Base-by-base conservation (phyloP, 2,329 filamentous ascomycete species). In the Aspergillus neoniger region DNA sequence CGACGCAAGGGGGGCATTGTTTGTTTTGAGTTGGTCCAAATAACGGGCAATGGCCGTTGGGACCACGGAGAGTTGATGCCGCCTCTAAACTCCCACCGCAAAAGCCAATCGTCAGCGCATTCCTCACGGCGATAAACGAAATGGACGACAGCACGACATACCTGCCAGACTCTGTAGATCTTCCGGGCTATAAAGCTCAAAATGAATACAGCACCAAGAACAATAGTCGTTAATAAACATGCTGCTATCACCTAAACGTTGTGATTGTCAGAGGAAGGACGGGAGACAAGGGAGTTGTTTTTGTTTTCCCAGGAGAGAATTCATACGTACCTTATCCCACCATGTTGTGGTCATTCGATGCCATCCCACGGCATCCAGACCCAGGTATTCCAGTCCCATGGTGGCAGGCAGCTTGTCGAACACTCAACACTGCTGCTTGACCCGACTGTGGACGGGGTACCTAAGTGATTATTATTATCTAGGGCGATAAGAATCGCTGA, bases 331-430 rank as follows among this genome's bases (percentile, higher is more conserved):
- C 36, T 57, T 55, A 52, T 60, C 54, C 64, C 64, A 66, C 64
- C 64, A 66, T 56, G 62, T 65, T 60, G 57, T 57, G 1, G 57
- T 43, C 64, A 66, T 66, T 8, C 49, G 52, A 56, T 63, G 50
- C 64, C 64, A 65, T 53, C 64, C 64, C 30, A 64, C 57, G 44
- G 64, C 64, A 54, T 65, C 51, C 44, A 66, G 59, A 15, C 64
- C 64, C 60, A 66, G 59, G 38, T 60, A 65, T 28, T 65, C 60
- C 21, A 52, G 43, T 30, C 61, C 63, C 64, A 66, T 66, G 19
- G 51, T 52, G 60, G 51, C 36, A 49, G 41, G 39, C 41, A 53
- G n/a, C 23, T 23, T 25, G 53, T 55, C 39, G 21, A 43, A 14
- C n/a, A 32, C 52, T 39, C 23, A 8, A 19, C 53, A 47, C 44